Evolutionary conservation across 73 alveolate genomes (phyloP).

Genomic region (Stentor coeruleus): DNA sequence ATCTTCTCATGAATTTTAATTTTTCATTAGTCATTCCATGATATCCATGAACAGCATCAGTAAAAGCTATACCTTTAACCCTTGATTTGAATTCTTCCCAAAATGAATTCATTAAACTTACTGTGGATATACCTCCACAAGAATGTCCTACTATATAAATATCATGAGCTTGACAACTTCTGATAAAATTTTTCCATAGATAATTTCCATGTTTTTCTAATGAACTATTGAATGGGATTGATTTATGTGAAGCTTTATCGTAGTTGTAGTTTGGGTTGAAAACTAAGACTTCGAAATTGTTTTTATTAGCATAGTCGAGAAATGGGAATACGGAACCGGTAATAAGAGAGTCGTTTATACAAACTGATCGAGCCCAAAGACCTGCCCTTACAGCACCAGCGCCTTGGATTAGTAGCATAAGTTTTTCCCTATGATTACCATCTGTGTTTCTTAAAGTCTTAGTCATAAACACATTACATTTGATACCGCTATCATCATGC

Average conservation of each 20-base stretch:
- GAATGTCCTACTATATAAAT: conserved; percentile 83
- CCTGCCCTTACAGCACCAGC: conserved; percentile 28
- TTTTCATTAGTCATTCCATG: background rate
- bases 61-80: conserved; percentile 72
- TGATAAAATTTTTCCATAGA: conserved; percentile 70
- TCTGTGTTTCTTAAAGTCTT: background rate
- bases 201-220: conserved; percentile 70
- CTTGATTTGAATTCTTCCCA: conserved; percentile 50
- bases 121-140: conserved; percentile 81
- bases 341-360: conserved; percentile 27
- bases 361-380: conserved; percentile 29
- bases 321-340: conserved; percentile 25
- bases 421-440: background rate
- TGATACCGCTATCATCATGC: background rate
- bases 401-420: background rate
- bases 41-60: conserved; percentile 60
- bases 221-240: conserved; percentile 37
- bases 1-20: background rate
- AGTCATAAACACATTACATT: background rate
- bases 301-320: conserved; percentile 4
- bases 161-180: conserved; percentile 50
- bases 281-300: background rate
- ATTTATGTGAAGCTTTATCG: no score
- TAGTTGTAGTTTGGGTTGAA: conserved; percentile 24
- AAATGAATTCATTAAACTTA: conserved; percentile 43